These are phyloP conservation scores for Leccinum truebloodii DNA, from an alignment of 768 basidiomycete species.

Conservation along the genomic window DNA sequence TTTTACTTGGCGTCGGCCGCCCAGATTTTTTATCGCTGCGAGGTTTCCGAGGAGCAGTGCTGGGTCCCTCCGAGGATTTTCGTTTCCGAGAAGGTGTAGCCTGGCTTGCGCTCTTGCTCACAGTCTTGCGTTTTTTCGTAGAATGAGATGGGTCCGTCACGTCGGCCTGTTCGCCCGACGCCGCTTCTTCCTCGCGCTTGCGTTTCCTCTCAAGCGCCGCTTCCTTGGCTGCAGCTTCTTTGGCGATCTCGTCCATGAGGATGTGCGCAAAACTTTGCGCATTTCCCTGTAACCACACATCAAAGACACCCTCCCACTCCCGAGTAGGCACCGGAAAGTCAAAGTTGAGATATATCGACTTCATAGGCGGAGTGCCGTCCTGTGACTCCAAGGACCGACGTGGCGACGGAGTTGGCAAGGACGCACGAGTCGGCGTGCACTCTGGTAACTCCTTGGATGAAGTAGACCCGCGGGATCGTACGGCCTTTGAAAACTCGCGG, in stretches of 20 bases:
- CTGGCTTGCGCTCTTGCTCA: slow-evolving; percentile 13
- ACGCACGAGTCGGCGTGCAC: slow-evolving; percentile 29
- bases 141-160: slow-evolving; percentile 15
- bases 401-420: slow-evolving; percentile 51
- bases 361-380: slow-evolving; percentile 57
- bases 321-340: slow-evolving; percentile 84
- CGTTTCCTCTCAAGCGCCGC: slow-evolving; percentile 55
- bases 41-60: slow-evolving; percentile 34
- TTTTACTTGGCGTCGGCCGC: slow-evolving; percentile 20
- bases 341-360: slow-evolving; percentile 79
- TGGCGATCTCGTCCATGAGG: slow-evolving; percentile 58
- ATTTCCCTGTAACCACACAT: slow-evolving; percentile 88
- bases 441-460: slow-evolving; percentile 35
- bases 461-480: slow-evolving; percentile 50
- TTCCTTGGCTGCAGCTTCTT: slow-evolving; percentile 55
- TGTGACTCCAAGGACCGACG: slow-evolving; percentile 34
- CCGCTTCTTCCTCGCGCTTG: slow-evolving; percentile 52
- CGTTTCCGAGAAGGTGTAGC: slow-evolving; percentile 20
- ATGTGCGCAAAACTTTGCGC: slow-evolving; percentile 74
- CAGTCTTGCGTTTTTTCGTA: slow-evolving; percentile 29
- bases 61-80: slow-evolving; percentile 27
- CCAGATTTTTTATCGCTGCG: slow-evolving; percentile 21
- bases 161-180: slow-evolving; percentile 15
- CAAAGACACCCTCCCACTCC: slow-evolving; percentile 91
- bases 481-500: slow-evolving; percentile 81